These are phyloP conservation scores for Psilocybe sp. DNA, from an alignment of 768 basidiomycete genomes.

Conservation along the genomic window DNA sequence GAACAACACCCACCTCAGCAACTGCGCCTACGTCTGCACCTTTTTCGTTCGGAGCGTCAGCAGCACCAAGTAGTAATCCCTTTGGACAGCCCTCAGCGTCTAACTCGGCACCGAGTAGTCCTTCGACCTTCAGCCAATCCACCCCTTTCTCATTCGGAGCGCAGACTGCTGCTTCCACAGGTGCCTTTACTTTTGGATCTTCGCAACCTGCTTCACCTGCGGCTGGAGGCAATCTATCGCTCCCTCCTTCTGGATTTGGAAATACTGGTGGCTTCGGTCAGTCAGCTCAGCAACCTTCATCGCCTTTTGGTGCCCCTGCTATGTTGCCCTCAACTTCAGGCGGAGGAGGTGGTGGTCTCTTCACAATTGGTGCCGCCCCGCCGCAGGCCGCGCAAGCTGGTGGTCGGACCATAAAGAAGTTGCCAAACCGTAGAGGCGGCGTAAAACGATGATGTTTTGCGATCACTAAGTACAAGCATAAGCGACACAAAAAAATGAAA, in stretches of 20 bases:
- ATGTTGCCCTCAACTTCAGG: slow-evolving; percentile 33
- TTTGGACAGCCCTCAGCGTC: slow-evolving; percentile 38
- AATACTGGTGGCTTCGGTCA: slow-evolving; percentile 31
- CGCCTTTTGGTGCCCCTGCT: slow-evolving; percentile 43
- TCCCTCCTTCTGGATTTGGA: slow-evolving; percentile 44
- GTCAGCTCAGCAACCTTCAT: slow-evolving; percentile 33
- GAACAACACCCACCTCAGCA: slow-evolving; percentile 32
- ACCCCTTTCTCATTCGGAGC: slow-evolving; percentile 46
- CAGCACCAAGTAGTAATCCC: slow-evolving; percentile 23
- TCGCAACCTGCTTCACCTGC: slow-evolving; percentile 59
- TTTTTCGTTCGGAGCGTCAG: slow-evolving; percentile 22
- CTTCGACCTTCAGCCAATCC: slow-evolving; percentile 52
- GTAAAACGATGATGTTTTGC: slow-evolving; percentile 31
- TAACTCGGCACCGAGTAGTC: slow-evolving; percentile 53
- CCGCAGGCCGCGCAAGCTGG: slow-evolving; percentile 27
- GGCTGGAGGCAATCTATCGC: slow-evolving; percentile 28
- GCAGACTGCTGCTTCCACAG: slow-evolving; percentile 29
- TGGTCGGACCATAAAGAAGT: slow-evolving; percentile 48
- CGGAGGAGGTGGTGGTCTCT: slow-evolving; percentile 39
- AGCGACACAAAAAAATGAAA: slow-evolving; percentile 2
- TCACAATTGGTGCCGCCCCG: slow-evolving; percentile 62
- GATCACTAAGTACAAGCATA: not conserved
- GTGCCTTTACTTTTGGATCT: slow-evolving; percentile 50
- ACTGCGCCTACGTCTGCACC: slow-evolving; percentile 32
- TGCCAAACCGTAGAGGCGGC: slow-evolving; percentile 46